phyloP scores from a whole-genome alignment of 768 basidiomycete genomes.

The Termitomyces sp. region DNA sequence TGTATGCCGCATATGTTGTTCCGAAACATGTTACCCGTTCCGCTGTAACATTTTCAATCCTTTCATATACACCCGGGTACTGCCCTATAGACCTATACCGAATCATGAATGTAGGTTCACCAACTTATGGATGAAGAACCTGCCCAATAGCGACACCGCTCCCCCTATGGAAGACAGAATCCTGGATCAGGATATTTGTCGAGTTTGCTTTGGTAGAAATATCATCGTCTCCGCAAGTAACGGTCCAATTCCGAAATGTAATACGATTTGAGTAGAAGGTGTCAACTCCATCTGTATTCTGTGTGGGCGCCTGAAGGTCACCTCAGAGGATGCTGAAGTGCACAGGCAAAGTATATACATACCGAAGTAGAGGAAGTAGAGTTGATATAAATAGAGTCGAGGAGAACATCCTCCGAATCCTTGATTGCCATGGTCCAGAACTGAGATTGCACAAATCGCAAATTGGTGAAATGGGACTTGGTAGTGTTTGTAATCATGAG shows the following conservation, averaged over 20 bases:
- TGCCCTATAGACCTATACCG: conserved; percentile 24
- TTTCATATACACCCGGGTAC: conserved; percentile 23
- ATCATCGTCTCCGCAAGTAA: conserved; percentile 32
- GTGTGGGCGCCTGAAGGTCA: conserved; percentile 16
- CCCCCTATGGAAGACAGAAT: conserved; percentile 29
- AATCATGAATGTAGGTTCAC: background rate
- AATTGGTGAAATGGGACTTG: conserved; percentile 26
- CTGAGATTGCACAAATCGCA: conserved; percentile 34
- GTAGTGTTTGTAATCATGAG: conserved; percentile 31
- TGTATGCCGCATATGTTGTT: conserved; percentile 22
- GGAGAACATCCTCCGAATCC: conserved; percentile 26
- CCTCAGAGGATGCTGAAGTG: background rate
- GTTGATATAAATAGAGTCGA: conserved; percentile 34
- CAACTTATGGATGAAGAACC: background rate
- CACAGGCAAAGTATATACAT: background rate
- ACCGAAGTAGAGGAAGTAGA: conserved; percentile 28
- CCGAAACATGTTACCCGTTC: conserved; percentile 18
- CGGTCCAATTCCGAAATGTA: conserved; percentile 30
- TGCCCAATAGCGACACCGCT: conserved; percentile 35
- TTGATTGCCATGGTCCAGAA: conserved; percentile 37
- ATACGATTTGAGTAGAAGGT: conserved; percentile 32
- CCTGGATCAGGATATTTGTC: conserved; percentile 31
- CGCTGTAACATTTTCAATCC: conserved; percentile 25
- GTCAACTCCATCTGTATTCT: conserved; percentile 33
- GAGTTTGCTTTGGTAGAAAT: conserved; percentile 35